phyloP scores from a whole-genome alignment of 176 grass and related monocot genomes.

The Metroxylon sagu region DNA sequence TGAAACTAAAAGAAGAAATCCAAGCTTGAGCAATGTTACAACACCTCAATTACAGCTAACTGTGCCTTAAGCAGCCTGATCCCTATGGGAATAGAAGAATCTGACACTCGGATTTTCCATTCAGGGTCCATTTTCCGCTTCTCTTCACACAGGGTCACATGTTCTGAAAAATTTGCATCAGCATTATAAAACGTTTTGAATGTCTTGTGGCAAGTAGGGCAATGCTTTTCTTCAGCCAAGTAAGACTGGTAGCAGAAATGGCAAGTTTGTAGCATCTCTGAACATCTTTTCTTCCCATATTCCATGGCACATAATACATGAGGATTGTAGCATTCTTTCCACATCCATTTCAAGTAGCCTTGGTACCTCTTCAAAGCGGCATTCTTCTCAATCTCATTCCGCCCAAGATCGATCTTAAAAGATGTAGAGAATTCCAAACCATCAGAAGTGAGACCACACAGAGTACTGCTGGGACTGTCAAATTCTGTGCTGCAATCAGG shows the following conservation, averaged over 20 bases:
- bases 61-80: constrained; percentile 65
- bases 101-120: constrained; percentile 45
- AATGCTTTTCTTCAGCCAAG: constrained; percentile 70
- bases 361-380: constrained; percentile 53
- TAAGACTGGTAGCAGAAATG: constrained; percentile 58
- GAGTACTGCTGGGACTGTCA: constrained; percentile 68
- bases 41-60: constrained; percentile 66
- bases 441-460: constrained; percentile 54
- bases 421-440: constrained; percentile 36
- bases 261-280: constrained; percentile 52
- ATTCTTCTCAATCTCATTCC: constrained; percentile 50
- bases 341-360: constrained; percentile 73
- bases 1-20: constrained; percentile 21
- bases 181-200: constrained; percentile 46
- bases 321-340: constrained; percentile 51
- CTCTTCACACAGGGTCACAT: constrained; percentile 56
- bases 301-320: constrained; percentile 35
- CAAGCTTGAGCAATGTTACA: constrained; percentile 14
- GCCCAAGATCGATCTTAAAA: constrained; percentile 69
- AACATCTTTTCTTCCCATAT: constrained; percentile 56
- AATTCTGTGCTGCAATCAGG: constrained; percentile 42
- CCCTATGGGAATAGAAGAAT: constrained; percentile 46
- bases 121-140: constrained; percentile 45
- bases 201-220: constrained; percentile 68
- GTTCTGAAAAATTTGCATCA: constrained; percentile 48